A percentile compares a stretch with the other conserved stretches of the same genome.
Evolutionary conservation across 805 yeast genomes (phyloP).

Genomic region (Tetrapisispora phaffii): DNA sequence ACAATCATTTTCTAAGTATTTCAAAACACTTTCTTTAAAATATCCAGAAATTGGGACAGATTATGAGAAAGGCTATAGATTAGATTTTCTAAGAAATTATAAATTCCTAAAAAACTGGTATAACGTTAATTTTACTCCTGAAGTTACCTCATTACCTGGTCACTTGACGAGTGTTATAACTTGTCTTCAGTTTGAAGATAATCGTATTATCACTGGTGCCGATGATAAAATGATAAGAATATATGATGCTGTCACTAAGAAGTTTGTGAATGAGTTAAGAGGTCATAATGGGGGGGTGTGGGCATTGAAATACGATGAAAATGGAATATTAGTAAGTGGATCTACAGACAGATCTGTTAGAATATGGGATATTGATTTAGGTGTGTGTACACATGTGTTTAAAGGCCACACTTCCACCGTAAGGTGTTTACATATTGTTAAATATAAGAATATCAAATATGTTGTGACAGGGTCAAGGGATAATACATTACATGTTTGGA

Average conservation of each 20-base stretch:
- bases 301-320: conserved; percentile 88
- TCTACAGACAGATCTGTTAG: conserved; percentile 91
- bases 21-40: conserved; percentile 18
- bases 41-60: conserved; percentile 16
- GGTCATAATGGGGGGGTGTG: conserved; percentile 99
- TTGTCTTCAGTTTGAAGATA: conserved; percentile 86
- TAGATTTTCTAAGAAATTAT: conserved; percentile 60
- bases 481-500: conserved; percentile 75
- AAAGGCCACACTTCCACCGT: conserved; percentile 90
- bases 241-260: conserved; percentile 68
- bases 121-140: conserved; percentile 60
- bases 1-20: conserved; percentile 35
- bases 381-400: conserved; percentile 83
- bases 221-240: conserved; percentile 78
- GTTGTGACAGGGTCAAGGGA: conserved; percentile 80
- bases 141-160: conserved; percentile 53
- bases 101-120: conserved; percentile 73
- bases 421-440: conserved; percentile 77
- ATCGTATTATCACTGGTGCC: conserved; percentile 83
- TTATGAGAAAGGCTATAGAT: conserved; percentile 30
- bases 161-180: conserved; percentile 83
- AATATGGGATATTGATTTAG: conserved; percentile 82
- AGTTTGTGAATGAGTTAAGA: conserved; percentile 46
- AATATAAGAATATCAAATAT: conserved; percentile 55
- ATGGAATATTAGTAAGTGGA: conserved; percentile 68